A percentile compares a stretch with the other conserved stretches of the same genome.
phyloP scores from a whole-genome alignment of 1,139 yeast species.

The Hemisphaericaspora subhashii region DNA sequence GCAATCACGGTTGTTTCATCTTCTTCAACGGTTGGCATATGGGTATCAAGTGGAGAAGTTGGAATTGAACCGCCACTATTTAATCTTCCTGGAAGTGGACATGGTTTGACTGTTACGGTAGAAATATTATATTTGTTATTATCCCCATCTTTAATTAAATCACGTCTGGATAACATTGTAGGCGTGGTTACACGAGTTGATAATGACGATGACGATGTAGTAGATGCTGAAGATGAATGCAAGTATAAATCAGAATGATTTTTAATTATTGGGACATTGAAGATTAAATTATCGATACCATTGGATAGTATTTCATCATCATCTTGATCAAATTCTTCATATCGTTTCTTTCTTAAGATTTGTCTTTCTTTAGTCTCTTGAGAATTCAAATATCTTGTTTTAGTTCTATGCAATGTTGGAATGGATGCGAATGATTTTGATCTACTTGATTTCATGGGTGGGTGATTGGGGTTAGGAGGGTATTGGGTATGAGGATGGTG shows the following conservation, averaged over 20 bases:
- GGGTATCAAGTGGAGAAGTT: constrained; percentile 1
- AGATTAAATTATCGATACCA: constrained; percentile 39
- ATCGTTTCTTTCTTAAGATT: constrained; percentile 39
- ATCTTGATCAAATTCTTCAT: constrained; percentile 46
- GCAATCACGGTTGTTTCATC: neutral
- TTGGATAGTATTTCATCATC: constrained; percentile 41
- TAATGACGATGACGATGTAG: neutral
- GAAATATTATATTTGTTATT: constrained; percentile 26
- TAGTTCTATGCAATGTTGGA: constrained; percentile 30
- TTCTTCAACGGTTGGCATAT: constrained; percentile 4
- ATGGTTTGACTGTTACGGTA: constrained; percentile 23
- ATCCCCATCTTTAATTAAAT: constrained; percentile 25
- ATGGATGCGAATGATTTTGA: constrained; percentile 12
- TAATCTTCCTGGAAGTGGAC: constrained; percentile 39
- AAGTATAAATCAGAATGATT: constrained; percentile 35
- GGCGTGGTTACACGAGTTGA: constrained; percentile 1
- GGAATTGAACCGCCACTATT: constrained; percentile 3
- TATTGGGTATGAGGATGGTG: neutral
- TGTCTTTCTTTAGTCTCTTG: constrained; percentile 42
- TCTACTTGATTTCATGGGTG: constrained; percentile 3
- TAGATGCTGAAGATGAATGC: constrained; percentile 1
- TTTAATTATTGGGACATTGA: constrained; percentile 47
- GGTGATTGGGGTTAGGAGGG: constrained; percentile 3
- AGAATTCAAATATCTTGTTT: constrained; percentile 36
- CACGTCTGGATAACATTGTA: constrained; percentile 24